Evolutionary conservation across 495 filamentous ascomycete species (phyloP), one percentile per base, ranked within the genome.

Genomic region (Aspergillus sclerotioniger): DNA sequence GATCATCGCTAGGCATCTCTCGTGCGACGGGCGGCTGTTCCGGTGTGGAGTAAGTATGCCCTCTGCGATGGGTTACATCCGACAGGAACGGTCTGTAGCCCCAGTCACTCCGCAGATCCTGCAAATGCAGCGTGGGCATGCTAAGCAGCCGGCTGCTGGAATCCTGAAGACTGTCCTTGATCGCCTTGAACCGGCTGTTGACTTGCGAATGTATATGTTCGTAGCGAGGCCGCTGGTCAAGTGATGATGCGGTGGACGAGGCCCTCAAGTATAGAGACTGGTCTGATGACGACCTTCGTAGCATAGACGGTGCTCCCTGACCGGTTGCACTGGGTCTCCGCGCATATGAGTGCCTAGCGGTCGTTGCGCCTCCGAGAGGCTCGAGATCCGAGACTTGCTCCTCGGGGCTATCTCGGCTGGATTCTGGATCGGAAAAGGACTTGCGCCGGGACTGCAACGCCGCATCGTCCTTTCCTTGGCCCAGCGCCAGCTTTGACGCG

Each of bases 181-280:
- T 94, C 3, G 93, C 93, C 73, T 96, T 96, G 62, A 94, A 75
- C 29, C 93, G 82, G 56, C 88, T 90, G 62, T 97, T 98, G 54
- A 91, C 87, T 66, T 90, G 86, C 10, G 76, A 71, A 46, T 87
- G 83, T 7, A 95, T 83, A 72, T 93, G 79, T 51, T 87, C 82
- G 70, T 93, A 98, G 45, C 87, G 83, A n/a, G 84, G 81, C 59
- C 94, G 91, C 64, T 96, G 90, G 2, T 92, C 93, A 6, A 95
- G 75, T 1, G 92, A 95, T 0, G 92, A 91, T 0, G 87, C 87
- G 8, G 83, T 78, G 0, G 92, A 96, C 1, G 90, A 77, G 1
- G 84, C 75, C 28, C 75, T 68, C 51, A 84, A 71, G 31, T 89
- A 80, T 49, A 94, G 70, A 3, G 88, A 91, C 39, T 90, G 85